Conservation (phyloP, 2,329 filamentous ascomycete genomes). For the Ophiostoma piceae region DNA sequence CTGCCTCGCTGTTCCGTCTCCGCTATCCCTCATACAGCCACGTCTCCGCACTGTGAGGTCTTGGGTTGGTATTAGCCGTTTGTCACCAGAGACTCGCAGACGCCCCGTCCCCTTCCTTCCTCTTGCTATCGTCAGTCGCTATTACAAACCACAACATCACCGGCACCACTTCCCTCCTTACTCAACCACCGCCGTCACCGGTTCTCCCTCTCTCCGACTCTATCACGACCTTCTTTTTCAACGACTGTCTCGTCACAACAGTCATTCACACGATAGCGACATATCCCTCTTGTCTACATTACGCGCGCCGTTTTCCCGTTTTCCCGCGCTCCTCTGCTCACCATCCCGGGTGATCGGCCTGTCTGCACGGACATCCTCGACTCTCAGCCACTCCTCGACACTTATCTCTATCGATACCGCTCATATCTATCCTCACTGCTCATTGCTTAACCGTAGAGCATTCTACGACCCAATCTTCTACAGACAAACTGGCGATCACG, state of each 20-base stretch:
- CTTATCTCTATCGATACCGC: not conserved
- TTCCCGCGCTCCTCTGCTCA: not conserved
- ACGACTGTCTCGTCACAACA: not conserved
- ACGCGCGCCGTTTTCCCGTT: not conserved
- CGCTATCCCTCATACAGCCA: not conserved
- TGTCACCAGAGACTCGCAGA: conserved; percentile 12
- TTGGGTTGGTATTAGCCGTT: not conserved
- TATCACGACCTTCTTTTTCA: not conserved
- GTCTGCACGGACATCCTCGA: not conserved
- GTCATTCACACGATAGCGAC: not conserved
- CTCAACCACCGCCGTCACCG: not conserved
- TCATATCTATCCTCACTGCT: not conserved
- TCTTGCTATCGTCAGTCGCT: conserved; percentile 7
- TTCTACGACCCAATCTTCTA: not conserved
- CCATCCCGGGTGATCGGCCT: not conserved
- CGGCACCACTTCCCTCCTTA: not conserved
- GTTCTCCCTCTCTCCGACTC: not conserved
- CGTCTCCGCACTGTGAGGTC: conserved; percentile 4
- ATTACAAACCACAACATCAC: not conserved
- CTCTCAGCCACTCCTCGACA: not conserved
- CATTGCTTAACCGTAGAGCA: no score
- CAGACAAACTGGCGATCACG: conserved; percentile 26
- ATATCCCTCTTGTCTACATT: not conserved
- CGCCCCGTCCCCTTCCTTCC: not conserved
- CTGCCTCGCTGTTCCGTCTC: conserved; percentile 1